Percentiles rank a stretch among this genome's conserved stretches.
These are phyloP conservation scores for Durotheca rogersii DNA, from an alignment of 495 filamentous ascomycete species.

Conservation along the genomic window DNA sequence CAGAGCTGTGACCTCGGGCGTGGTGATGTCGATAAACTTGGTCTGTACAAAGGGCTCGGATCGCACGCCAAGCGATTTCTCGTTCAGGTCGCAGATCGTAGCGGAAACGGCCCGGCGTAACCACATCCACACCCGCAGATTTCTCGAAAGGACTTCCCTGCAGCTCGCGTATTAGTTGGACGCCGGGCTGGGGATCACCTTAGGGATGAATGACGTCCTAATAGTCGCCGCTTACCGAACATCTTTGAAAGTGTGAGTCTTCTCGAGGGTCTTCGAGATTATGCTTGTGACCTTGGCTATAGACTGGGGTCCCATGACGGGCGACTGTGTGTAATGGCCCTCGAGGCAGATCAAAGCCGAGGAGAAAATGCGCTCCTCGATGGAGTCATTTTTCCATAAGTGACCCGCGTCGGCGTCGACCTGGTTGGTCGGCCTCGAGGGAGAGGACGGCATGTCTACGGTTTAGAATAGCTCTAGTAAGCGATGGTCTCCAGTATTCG, in stretches of 20 bases:
- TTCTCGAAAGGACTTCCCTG: constrained; percentile 57
- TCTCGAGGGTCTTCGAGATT: constrained; percentile 53
- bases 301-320: constrained; percentile 49
- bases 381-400: constrained; percentile 32
- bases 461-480: background rate
- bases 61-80: constrained; percentile 57
- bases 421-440: constrained; percentile 11
- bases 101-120: constrained; percentile 49
- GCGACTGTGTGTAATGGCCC: constrained; percentile 53
- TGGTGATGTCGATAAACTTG: constrained; percentile 53
- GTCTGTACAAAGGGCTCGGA: constrained; percentile 39
- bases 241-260: constrained; percentile 52
- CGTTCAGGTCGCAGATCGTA: constrained; percentile 61
- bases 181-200: too few relatives aligned
- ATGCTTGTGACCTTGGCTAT: constrained; percentile 51
- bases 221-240: constrained; percentile 46
- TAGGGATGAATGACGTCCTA: too few relatives aligned
- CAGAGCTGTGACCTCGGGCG: constrained; percentile 62
- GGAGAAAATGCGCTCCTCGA: constrained; percentile 58
- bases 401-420: constrained; percentile 11
- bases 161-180: constrained; percentile 30
- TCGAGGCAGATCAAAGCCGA: constrained; percentile 55
- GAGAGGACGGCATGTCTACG: constrained; percentile 30
- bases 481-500: background rate
- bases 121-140: constrained; percentile 70